Conservation (phyloP, 495 filamentous ascomycete genomes). For the Penicillium dipodomyicola region DNA sequence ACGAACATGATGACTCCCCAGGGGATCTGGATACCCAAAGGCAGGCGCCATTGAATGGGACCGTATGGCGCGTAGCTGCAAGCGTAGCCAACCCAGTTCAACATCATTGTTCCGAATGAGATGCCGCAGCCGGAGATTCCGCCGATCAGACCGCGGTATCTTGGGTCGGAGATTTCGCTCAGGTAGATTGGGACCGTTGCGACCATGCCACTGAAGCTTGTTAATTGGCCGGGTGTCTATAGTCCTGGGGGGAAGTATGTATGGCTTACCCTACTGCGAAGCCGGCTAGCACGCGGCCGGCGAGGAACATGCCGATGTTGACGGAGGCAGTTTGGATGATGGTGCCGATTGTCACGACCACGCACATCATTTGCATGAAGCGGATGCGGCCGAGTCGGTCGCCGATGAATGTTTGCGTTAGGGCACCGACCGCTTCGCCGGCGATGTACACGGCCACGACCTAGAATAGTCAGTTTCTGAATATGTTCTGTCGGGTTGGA, state of each 20-base stretch:
- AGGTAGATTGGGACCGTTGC: conserved; percentile 60
- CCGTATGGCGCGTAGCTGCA: conserved; percentile 56
- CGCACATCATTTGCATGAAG: conserved; percentile 58
- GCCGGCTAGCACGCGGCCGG: conserved; percentile 55
- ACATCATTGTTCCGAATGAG: conserved; percentile 56
- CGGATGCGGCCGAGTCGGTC: conserved; percentile 57
- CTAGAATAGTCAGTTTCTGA: conserved; percentile 18
- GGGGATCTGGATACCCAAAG: conserved; percentile 57
- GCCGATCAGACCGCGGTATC: conserved; percentile 54
- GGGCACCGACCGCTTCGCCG: conserved; percentile 53
- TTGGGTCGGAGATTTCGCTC: conserved; percentile 55
- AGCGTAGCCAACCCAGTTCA: conserved; percentile 59
- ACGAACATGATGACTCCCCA: conserved; percentile 59
- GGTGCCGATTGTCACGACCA: conserved; percentile 56
- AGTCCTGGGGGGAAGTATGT: not conserved
- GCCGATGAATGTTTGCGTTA: conserved; percentile 52
- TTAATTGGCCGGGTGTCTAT: not conserved
- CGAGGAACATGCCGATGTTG: conserved; percentile 61
- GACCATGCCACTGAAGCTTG: conserved; percentile 44
- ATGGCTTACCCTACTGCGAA: conserved; percentile 50
- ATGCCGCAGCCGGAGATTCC: conserved; percentile 59
- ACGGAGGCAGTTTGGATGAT: conserved; percentile 55
- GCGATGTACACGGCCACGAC: conserved; percentile 61
- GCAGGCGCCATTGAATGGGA: conserved; percentile 54
- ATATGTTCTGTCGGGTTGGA: not conserved